Base-by-base conservation (phyloP, 495 filamentous ascomycete species). In the Articulospora tetracladia region DNA sequence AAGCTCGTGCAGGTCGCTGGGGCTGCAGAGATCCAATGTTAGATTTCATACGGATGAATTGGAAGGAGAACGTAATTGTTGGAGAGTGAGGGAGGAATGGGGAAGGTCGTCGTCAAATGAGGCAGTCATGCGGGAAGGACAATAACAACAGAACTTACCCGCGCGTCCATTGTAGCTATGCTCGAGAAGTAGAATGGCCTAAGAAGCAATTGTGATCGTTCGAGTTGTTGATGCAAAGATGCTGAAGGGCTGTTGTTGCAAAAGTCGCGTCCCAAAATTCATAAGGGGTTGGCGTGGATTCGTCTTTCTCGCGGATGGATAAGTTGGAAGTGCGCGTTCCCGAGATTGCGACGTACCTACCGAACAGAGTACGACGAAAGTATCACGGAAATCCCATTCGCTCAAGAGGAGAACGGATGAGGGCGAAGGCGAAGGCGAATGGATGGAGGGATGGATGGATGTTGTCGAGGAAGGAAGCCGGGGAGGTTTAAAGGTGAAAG, bases 1-100 rank as follows among this genome's bases (percentile, higher is more conserved):
- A 71, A 58, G 77, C 75, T 61, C 85, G 84, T 32, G 76, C 59
- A 51, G 81, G 84, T 70, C 92, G 83, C 70, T 89, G 88, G 55
- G 92, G 91, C 91, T 95, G 71, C n/a, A n/a, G 48, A 25, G 2
- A 58, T 53, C 41, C 48, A 58, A 60, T 53, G 59, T 68, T 24
- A 68, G 62, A 15, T 3, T 44, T 15, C n/a, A 17, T 15, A 26
- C 47, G 51, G 12, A 51, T 23, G 19, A 27, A 55, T 24, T 47
- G 41, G 10, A 58, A 34, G 54, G 48, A 39, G 41, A 50, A 46
- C 58, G 30, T 19, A 22, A 55, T 63, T 62, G 56, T 32, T 23
- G 41, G 22, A 58, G 57, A 47, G 26, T 59, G 22, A 56, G 58
- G 46, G 25, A 24, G 44, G 59, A 57, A 62, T 55, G 49, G n/a